Evolutionary conservation across 2,329 filamentous ascomycete genomes (phyloP).

Genomic region (Trichoderma atrobrunneum): DNA sequence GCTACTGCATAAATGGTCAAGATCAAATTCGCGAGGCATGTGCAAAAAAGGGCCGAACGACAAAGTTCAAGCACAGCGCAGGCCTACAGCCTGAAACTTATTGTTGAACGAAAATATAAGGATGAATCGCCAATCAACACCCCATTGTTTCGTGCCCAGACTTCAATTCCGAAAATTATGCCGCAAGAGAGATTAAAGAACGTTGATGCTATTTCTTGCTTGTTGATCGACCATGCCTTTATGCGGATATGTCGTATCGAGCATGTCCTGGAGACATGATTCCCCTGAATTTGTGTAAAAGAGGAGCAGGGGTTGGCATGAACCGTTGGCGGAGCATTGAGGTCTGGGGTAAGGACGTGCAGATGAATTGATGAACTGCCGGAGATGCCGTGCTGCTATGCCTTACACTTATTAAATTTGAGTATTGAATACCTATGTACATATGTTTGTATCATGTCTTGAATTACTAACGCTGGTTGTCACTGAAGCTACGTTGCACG

Average conservation of each 20-base stretch:
- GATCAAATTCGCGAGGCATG: too few species aligned
- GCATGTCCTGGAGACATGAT: neutral
- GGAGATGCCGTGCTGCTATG: neutral
- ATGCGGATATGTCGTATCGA: neutral
- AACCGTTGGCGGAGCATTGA: neutral
- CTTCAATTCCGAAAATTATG: neutral
- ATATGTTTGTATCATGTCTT: too few species aligned
- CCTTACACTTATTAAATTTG: neutral
- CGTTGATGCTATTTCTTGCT: neutral
- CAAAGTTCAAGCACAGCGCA: too few species aligned
- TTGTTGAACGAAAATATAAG: neutral
- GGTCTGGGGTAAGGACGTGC: neutral
- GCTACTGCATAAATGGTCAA: too few species aligned
- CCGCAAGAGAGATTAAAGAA: neutral
- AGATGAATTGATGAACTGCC: neutral
- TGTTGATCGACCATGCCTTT: neutral
- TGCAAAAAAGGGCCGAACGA: too few species aligned
- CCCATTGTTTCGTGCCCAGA: neutral
- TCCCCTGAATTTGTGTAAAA: neutral
- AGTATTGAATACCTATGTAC: neutral
- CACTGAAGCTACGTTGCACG: neutral
- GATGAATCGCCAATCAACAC: neutral
- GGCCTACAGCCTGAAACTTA: too few species aligned
- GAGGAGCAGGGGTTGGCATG: neutral
- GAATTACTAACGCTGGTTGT: too few species aligned